phyloP scores from a whole-genome alignment of 2,329 filamentous ascomycete species.

The Phaeoacremonium minimum region DNA sequence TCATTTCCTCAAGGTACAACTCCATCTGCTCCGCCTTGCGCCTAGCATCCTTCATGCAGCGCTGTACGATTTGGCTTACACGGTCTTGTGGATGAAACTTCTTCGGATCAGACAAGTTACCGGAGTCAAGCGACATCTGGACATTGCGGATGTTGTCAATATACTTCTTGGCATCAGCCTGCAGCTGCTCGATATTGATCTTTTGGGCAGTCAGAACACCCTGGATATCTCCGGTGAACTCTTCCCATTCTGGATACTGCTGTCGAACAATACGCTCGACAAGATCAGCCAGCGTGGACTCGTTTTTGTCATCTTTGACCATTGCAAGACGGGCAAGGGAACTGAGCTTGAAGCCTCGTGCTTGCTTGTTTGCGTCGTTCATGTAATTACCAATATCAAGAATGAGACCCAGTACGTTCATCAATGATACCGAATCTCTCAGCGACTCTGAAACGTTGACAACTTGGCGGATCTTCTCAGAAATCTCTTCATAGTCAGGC shows the following conservation, averaged over 20 bases:
- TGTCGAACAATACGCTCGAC: conserved; percentile 95
- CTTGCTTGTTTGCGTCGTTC: conserved; percentile 99
- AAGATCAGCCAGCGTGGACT: conserved; percentile 90
- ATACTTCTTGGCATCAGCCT: conserved; percentile 82
- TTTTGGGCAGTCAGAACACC: conserved; percentile 79
- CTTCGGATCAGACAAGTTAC: conserved; percentile 92
- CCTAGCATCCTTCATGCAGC: conserved; percentile 93
- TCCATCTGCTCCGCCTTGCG: conserved; percentile 95
- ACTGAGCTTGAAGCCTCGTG: conserved; percentile 94
- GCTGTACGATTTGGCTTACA: conserved; percentile 84
- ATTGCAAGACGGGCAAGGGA: conserved; percentile 89
- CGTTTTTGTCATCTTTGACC: conserved; percentile 99
- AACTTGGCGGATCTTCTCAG: conserved; percentile 79
- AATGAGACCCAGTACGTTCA: conserved; percentile 94
- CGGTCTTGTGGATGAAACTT: conserved; percentile 98
- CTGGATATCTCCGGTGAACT: conserved; percentile 77
- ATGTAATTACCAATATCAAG: conserved; percentile 99
- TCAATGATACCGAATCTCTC: conserved; percentile 84
- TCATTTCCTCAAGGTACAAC: conserved; percentile 90
- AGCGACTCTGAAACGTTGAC: conserved; percentile 83
- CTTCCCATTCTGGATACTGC: conserved; percentile 94
- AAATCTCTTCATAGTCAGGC: conserved; percentile 86
- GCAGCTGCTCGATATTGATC: conserved; percentile 90
- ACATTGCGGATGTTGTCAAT: conserved; percentile 94
- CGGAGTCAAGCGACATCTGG: conserved; percentile 84